These are phyloP conservation scores for Onygenales sp. DNA, from an alignment of 2,329 filamentous ascomycete genomes.

Conservation along the genomic window DNA sequence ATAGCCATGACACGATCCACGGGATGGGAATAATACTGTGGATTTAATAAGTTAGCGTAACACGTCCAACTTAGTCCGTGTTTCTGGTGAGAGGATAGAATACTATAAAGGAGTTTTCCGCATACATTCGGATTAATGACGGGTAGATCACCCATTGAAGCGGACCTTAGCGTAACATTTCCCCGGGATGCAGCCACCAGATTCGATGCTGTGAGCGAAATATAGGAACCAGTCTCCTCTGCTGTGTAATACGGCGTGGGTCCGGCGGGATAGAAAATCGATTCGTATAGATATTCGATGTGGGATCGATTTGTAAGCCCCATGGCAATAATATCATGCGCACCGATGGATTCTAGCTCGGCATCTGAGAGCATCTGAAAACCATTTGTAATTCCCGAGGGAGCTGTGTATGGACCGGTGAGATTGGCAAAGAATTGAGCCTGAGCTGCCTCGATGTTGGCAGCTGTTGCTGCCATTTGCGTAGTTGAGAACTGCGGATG, in stretches of 20 bases:
- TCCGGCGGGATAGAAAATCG: constrained; percentile 15
- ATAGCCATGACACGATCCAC: constrained; percentile 14
- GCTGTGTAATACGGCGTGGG: constrained; percentile 13
- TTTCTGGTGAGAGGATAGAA: neutral
- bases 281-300: constrained; percentile 18
- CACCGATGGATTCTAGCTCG: constrained; percentile 14
- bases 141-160: constrained; percentile 7
- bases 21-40: constrained; percentile 9
- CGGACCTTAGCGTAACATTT: constrained; percentile 12
- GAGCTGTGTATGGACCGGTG: constrained; percentile 22
- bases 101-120: neutral
- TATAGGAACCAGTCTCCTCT: constrained; percentile 21
- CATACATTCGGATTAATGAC: constrained; percentile 12
- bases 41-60: neutral
- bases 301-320: constrained; percentile 17
- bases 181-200: constrained; percentile 15
- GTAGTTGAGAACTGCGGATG: constrained; percentile 18
- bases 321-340: constrained; percentile 12
- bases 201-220: constrained; percentile 21
- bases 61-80: neutral
- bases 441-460: constrained; percentile 18
- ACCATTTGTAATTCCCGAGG: constrained; percentile 22
- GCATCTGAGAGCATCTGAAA: constrained; percentile 19
- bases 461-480: constrained; percentile 9
- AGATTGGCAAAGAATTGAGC: constrained; percentile 18